A percentile compares a stretch with the other conserved stretches of the same genome.
phyloP scores from a whole-genome alignment of 257 asterid genomes.

The Cordia subcordata region DNA sequence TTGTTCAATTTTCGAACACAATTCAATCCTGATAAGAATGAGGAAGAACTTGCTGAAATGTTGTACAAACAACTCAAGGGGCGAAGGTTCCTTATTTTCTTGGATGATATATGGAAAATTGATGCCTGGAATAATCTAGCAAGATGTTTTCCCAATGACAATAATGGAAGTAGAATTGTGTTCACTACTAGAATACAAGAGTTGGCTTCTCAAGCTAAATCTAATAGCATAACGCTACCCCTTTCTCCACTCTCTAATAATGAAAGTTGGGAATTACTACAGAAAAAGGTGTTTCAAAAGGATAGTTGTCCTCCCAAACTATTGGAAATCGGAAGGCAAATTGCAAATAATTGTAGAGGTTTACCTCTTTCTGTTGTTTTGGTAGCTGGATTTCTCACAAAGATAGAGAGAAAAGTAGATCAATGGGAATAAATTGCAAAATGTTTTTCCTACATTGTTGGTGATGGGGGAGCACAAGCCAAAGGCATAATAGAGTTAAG shows the following conservation, averaged over 20 bases:
- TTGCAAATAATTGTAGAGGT: too few relatives aligned
- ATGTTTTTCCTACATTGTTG: too few relatives aligned
- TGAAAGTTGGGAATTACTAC: slow-evolving; percentile 6
- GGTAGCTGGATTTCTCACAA: too few relatives aligned
- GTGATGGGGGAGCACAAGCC: not conserved
- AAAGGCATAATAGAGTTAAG: not conserved
- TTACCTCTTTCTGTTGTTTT: too few relatives aligned
- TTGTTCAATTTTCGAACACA: too few relatives aligned
- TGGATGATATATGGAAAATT: slow-evolving; percentile 12
- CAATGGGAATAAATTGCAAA: too few relatives aligned
- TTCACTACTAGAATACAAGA: too few relatives aligned
- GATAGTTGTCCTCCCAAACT: not conserved
- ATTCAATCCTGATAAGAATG: not conserved
- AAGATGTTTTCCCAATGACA: not conserved
- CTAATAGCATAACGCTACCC: too few relatives aligned
- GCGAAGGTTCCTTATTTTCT: not conserved
- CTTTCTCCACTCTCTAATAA: not conserved
- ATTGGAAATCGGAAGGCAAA: not conserved
- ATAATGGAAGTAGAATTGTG: slow-evolving; percentile 9
- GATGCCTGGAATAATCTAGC: not conserved
- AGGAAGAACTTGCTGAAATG: not conserved
- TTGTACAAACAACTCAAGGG: not conserved
- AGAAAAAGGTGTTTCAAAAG: not conserved
- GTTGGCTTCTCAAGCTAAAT: too few relatives aligned
- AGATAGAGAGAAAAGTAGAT: too few relatives aligned